These are phyloP conservation scores for Colletotrichum liriopes DNA, from an alignment of 2,329 filamentous ascomycete genomes.

Conservation along the genomic window DNA sequence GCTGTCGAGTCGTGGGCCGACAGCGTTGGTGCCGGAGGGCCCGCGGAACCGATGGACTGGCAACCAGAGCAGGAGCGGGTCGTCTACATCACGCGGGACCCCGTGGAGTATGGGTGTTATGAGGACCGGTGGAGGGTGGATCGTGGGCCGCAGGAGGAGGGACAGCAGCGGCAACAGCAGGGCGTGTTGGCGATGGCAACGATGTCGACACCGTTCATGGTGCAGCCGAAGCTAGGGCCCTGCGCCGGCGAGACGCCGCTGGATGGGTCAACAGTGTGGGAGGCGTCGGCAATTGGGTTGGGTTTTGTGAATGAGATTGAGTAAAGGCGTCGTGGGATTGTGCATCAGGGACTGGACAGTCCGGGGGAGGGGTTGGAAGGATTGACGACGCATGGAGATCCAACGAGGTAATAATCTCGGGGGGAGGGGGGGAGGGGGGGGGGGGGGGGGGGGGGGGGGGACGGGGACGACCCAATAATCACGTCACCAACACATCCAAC, in stretches of 20 bases:
- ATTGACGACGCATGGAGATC: not conserved
- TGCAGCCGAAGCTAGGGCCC: constrained; percentile 5
- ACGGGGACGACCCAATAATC: no score
- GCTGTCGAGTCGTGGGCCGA: constrained; percentile 44
- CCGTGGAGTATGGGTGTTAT: constrained; percentile 40
- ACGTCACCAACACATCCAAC: not conserved
- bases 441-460: not conserved
- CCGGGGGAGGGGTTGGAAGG: not conserved
- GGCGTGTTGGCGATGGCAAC: not conserved
- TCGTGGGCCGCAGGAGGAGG: not conserved
- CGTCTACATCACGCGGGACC: constrained; percentile 37
- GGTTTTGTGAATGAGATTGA: constrained; percentile 15
- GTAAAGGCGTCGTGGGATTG: not conserved
- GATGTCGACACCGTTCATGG: not conserved
- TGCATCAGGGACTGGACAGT: not conserved
- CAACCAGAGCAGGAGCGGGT: constrained; percentile 46
- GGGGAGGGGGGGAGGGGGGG: not conserved
- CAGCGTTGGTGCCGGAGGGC: constrained; percentile 40
- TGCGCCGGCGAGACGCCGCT: constrained; percentile 9
- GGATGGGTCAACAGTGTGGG: constrained; percentile 21
- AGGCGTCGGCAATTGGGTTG: constrained; percentile 1
- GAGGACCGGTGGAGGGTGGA: constrained; percentile 34
- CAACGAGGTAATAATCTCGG: not conserved
- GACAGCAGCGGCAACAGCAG: not conserved
- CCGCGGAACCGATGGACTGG: constrained; percentile 48